Conservation (phyloP, 2,329 filamentous ascomycete genomes). For the Cordyceps pruinosa region DNA sequence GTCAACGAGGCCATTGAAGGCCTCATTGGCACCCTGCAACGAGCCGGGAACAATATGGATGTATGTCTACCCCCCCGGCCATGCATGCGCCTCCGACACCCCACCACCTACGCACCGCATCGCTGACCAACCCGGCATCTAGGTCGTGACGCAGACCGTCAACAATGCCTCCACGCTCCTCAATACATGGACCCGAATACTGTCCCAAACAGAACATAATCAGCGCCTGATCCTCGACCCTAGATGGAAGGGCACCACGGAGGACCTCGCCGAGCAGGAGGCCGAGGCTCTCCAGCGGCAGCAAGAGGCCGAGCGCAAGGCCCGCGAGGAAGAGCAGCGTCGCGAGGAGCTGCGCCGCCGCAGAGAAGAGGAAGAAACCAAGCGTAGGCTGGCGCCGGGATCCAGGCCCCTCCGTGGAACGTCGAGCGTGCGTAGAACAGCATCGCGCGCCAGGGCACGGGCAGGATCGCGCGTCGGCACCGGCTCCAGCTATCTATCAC, state of each 20-base stretch:
- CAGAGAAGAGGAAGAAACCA: slow-evolving; percentile 54
- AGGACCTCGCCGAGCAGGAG: slow-evolving; percentile 82
- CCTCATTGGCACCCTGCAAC: slow-evolving; percentile 63
- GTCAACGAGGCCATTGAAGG: slow-evolving; percentile 85
- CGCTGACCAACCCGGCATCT: slow-evolving; percentile 11
- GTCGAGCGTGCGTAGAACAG: slow-evolving; percentile 23
- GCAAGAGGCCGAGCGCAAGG: slow-evolving; percentile 69
- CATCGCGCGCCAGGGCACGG: slow-evolving; percentile 22
- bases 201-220: slow-evolving; percentile 96
- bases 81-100: too few species aligned
- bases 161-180: slow-evolving; percentile 81
- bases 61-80: slow-evolving; percentile 37
- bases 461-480: slow-evolving; percentile 17
- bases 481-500: slow-evolving; percentile 22
- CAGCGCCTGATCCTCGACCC: slow-evolving; percentile 85
- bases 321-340: slow-evolving; percentile 70
- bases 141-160: slow-evolving; percentile 79
- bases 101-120: background rate
- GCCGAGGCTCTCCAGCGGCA: slow-evolving; percentile 67
- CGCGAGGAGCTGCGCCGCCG: slow-evolving; percentile 62
- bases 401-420: slow-evolving; percentile 25
- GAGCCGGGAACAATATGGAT: slow-evolving; percentile 70
- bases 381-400: slow-evolving; percentile 23
- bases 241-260: slow-evolving; percentile 79
- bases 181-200: slow-evolving; percentile 91